Conservation (phyloP, 2,329 filamentous ascomycete species). For the Nannizzia gypsea region DNA sequence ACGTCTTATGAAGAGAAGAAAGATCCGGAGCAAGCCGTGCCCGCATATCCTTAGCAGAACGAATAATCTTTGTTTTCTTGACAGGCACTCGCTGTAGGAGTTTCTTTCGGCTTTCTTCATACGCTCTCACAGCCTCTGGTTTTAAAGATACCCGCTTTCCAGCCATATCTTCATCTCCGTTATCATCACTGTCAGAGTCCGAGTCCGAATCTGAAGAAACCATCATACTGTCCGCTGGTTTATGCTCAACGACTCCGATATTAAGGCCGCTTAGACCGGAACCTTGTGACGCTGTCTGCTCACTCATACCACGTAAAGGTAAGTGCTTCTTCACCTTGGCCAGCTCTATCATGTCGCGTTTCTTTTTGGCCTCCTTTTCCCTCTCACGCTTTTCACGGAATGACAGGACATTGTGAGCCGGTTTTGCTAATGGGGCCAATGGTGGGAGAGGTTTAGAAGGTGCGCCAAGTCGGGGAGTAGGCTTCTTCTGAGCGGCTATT, state of each 20-base stretch:
- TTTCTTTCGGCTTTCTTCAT: slow-evolving; percentile 36
- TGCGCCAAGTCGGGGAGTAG: slow-evolving; percentile 11
- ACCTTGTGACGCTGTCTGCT: slow-evolving; percentile 59
- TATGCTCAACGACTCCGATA: slow-evolving; percentile 66
- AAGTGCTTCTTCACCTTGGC: slow-evolving; percentile 52
- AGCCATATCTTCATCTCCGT: slow-evolving; percentile 45
- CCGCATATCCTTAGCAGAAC: slow-evolving; percentile 86
- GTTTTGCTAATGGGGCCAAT: slow-evolving; percentile 13
- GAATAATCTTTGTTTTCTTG: slow-evolving; percentile 67
- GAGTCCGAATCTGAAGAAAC: slow-evolving; percentile 57
- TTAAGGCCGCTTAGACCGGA: slow-evolving; percentile 64
- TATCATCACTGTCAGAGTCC: slow-evolving; percentile 62
- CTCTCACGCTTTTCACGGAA: slow-evolving; percentile 64
- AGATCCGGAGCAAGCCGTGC: slow-evolving; percentile 85
- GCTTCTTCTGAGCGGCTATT: slow-evolving; percentile 15
- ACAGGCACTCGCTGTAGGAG: slow-evolving; percentile 56
- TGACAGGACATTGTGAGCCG: slow-evolving; percentile 35
- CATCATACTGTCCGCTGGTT: slow-evolving; percentile 73
- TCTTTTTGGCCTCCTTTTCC: slow-evolving; percentile 63
- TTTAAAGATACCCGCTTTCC: slow-evolving; percentile 32
- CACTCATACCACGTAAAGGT: slow-evolving; percentile 39
- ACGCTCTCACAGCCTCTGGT: slow-evolving; percentile 34
- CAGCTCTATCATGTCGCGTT: slow-evolving; percentile 58
- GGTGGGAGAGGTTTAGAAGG: slow-evolving; percentile 8
- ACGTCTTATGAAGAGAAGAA: slow-evolving; percentile 68